phyloP scores from a whole-genome alignment of 805 yeast genomes.

The Candida qinlingensis region DNA sequence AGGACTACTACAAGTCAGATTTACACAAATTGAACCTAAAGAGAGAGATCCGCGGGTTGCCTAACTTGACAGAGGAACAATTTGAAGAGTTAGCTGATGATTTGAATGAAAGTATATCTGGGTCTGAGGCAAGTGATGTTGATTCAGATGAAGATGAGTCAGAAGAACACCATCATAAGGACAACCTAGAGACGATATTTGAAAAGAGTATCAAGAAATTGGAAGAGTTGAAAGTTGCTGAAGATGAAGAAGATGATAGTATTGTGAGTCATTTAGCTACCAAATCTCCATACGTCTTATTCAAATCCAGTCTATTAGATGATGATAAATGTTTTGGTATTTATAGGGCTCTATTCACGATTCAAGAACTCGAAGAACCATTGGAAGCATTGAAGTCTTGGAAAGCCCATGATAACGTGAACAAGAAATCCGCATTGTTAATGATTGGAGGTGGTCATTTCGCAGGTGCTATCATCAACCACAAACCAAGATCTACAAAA shows the following conservation, averaged over 20 bases:
- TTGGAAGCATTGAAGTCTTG: constrained; percentile 38
- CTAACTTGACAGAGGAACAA: constrained; percentile 47
- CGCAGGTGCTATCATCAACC: constrained; percentile 90
- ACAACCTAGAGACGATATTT: constrained; percentile 18
- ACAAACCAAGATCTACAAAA: constrained; percentile 48
- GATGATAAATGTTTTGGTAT: constrained; percentile 51
- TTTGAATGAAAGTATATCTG: constrained; percentile 55
- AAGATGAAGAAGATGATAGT: constrained; percentile 22
- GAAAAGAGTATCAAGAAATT: constrained; percentile 18
- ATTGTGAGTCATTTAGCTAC: constrained; percentile 53
- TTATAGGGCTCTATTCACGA: constrained; percentile 57
- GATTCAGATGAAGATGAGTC: constrained; percentile 21
- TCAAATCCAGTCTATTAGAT: constrained; percentile 44
- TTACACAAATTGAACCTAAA: constrained; percentile 55
- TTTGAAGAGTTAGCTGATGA: constrained; percentile 51
- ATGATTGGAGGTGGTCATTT: constrained; percentile 99
- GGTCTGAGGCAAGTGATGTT: constrained; percentile 39
- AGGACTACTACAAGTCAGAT: constrained; percentile 53
- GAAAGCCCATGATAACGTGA: constrained; percentile 19
- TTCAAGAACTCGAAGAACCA: constrained; percentile 42
- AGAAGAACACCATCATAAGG: constrained; percentile 15
- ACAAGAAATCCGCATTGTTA: constrained; percentile 63
- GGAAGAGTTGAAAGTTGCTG: constrained; percentile 13
- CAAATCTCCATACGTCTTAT: constrained; percentile 62
- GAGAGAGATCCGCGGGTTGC: constrained; percentile 40